Percentiles rank a stretch among this genome's conserved stretches.
These are phyloP conservation scores for Colletotrichum gloeosporioides DNA, from an alignment of 2,329 filamentous ascomycete species.

Conservation along the genomic window DNA sequence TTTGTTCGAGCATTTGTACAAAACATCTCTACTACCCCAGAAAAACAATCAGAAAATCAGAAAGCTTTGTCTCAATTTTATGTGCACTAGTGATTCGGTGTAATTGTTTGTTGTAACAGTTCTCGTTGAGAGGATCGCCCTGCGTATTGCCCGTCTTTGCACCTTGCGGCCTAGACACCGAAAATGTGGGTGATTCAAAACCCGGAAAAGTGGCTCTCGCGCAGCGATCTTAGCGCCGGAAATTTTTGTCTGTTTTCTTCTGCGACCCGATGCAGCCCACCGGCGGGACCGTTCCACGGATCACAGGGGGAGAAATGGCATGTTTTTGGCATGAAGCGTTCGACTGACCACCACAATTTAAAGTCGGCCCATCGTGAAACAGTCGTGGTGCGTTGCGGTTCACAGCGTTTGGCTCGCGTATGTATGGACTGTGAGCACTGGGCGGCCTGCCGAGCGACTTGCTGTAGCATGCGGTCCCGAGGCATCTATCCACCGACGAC, in stretches of 20 bases:
- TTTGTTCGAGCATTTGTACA: not conserved
- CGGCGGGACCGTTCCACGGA: not conserved
- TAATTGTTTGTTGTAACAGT: fast-evolving
- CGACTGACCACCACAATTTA: not conserved
- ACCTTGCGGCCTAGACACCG: not conserved
- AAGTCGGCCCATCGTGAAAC: slow-evolving; percentile 1
- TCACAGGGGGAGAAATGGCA: not conserved
- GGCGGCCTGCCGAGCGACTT: not conserved
- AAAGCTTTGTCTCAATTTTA: not conserved
- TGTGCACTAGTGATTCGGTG: not conserved
- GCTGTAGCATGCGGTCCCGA: not conserved
- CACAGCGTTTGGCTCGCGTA: not conserved
- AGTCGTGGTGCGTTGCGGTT: not conserved
- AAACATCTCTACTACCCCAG: not conserved
- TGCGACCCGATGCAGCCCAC: not conserved
- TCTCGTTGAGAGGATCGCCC: not conserved
- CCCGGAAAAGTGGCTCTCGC: not conserved
- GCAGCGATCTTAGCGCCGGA: not conserved
- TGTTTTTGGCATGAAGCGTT: not conserved
- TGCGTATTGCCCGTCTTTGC: not conserved
- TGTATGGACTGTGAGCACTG: not conserved
- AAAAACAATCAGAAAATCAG: not conserved
- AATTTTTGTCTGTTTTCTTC: not conserved
- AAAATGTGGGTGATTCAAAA: not conserved
- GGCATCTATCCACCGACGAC: not conserved